Base-by-base conservation (phyloP, 2,329 filamentous ascomycete species). In the Bretziella fagacearum region DNA sequence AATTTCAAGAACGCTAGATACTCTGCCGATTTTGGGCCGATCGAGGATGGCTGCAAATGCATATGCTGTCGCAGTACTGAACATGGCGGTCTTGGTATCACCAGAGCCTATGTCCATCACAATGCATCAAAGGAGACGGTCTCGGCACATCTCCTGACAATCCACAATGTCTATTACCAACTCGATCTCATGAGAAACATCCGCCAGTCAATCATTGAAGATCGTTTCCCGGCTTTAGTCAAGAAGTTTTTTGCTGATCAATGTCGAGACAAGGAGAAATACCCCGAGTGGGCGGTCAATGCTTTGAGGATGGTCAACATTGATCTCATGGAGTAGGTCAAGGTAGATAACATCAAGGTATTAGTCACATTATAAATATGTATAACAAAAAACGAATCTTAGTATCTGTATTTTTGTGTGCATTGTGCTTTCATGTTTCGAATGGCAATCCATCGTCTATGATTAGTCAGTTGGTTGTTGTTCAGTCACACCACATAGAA, bases 161-260 rank as follows among this genome's bases (percentile, higher is more conserved):
- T 96, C 58, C 91, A 98, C 62, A 98, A 98, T 58, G 84, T 98
- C 22, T 85, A 86, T 65, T 94, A 94, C 58, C 77, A 94, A 59
- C 69, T 98, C 46, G 73, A 81, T 51, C 65, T 98, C 55, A 95
- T 96, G 86, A 67, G 71, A 17, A 66, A 73, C 51, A 73, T 77
- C 10, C 73, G 89, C 51, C 69, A 83, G 52, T 78, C 91, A 13
- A 85, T 96, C 52, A 65, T 94, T 6, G 80, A 80, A 52, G 86
- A 94, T 58, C 64, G 68, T 44, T 96, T 81, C 60, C 87, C 91
- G 1, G 71, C 67, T 2, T 93, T 91, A 56, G 59, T 95, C 52
- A 77, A 67, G 54, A 63, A 71, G 27, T 96, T 94, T 65, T 98
- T 98, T 63, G 66, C 61, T 2, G 71, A 75, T 50, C 64, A 86